Evolutionary conservation across 2,329 filamentous ascomycete genomes (phyloP), one percentile per base, ranked within the genome.

Genomic region (Neofusicoccum kwambonambiense): DNA sequence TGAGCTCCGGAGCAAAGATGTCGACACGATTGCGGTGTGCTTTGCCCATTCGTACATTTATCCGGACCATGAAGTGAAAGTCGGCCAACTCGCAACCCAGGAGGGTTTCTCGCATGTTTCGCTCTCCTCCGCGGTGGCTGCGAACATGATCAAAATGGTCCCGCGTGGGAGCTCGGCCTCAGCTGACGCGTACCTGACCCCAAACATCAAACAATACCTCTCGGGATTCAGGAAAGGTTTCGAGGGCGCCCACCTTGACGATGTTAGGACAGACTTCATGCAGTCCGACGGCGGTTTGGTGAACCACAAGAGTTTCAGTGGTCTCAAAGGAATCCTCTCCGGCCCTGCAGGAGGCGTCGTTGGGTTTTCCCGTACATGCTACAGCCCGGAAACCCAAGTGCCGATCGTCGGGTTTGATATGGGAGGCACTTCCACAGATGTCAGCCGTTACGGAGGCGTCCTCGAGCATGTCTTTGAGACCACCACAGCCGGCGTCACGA

Each of bases 401-500:
- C 92, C 93, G 0, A 90, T 97, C 3, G 97, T 97, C 71, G 93
- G 93, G 0, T 97, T 97, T 72, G 93, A 97, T 70, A 97, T 97
- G 93, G 92, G 92, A 41, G 93, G 93, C 12, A 97, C 93, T 0
- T 93, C 89, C 65, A 97, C 93, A 0, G 93, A 97, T 75, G 92
- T 97, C 9, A 96, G 91, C 41, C 84, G 93, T 57, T 97, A 94
- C 71, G 91, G 62, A 62, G 93, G 93, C 15, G 84, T 91, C 64
- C 94, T 96, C 71, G 93, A 97, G 71, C 93, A 97, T 72, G 92
- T 96, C 0, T 97, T 97, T 70, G 93, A 96, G 77, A 96, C 93
- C 0, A 96, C 92, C 0, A 96, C 92, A 0, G 93, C 93, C 0
- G 93, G 93, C 17, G 91, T 97, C 0, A 94, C 93, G 0, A 95